Percentiles rank a stretch among this genome's conserved stretches.
Conservation (phyloP, 352 stramenopile species). For the Globisporangium echinulatum region DNA sequence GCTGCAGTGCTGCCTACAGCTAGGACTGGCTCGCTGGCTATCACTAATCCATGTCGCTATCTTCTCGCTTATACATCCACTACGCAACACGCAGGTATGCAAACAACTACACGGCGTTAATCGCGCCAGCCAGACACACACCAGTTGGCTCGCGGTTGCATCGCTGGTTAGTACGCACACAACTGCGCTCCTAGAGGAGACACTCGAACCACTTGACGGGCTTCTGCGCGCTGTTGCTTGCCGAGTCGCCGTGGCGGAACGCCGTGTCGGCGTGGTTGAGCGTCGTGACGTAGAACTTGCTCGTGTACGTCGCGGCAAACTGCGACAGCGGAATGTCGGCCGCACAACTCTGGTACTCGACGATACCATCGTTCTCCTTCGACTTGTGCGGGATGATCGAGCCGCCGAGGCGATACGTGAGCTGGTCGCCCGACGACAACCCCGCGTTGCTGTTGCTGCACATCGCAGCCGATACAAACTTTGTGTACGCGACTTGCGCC, state of each 20-base stretch:
- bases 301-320: conserved; percentile 33
- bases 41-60: no score
- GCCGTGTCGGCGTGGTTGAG: conserved; percentile 66
- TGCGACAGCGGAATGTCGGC: conserved; percentile 23
- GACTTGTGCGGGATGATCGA: conserved; percentile 15
- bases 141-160: no score
- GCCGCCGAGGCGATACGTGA: conserved; percentile 14
- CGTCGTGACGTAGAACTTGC: conserved; percentile 46
- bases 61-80: no score
- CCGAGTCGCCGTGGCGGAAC: conserved; percentile 51
- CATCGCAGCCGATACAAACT: conserved; percentile 26
- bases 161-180: no score
- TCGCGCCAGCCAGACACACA: no score
- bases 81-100: no score
- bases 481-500: conserved; percentile 24
- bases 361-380: conserved; percentile 18
- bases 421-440: conserved; percentile 28
- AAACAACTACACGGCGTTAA: no score
- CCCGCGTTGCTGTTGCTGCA: conserved; percentile 37
- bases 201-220: conserved; percentile 73
- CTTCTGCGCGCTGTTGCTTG: conserved; percentile 39
- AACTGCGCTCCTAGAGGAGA: no score
- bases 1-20: no score
- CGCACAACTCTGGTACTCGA: conserved; percentile 54
- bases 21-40: no score